These are phyloP conservation scores for Cercophora scortea DNA, from an alignment of 495 filamentous ascomycete species.

Conservation along the genomic window DNA sequence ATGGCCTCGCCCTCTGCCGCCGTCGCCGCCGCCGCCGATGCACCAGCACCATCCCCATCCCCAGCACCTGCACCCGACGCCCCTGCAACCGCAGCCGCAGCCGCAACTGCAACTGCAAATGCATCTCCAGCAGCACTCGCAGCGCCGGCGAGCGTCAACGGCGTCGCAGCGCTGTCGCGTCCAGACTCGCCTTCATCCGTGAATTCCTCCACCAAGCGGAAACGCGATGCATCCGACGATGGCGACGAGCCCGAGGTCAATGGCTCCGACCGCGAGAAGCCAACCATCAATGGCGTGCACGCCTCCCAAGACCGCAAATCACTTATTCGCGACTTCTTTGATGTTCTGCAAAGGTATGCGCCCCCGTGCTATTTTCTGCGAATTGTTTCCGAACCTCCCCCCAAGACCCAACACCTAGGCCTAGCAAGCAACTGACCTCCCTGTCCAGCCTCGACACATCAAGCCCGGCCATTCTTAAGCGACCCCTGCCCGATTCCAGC, in stretches of 20 bases:
- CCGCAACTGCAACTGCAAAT: too few relatives aligned
- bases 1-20: slow-evolving; percentile 38
- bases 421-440: slow-evolving; percentile 5
- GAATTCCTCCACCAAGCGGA: slow-evolving; percentile 44
- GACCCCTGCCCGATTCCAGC: slow-evolving; percentile 29
- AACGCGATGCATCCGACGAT: slow-evolving; percentile 44
- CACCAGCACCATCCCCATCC: not conserved
- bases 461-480: slow-evolving; percentile 34
- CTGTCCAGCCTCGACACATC: slow-evolving; percentile 31
- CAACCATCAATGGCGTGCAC: slow-evolving; percentile 19
- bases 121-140: not conserved
- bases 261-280: slow-evolving; percentile 17
- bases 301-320: slow-evolving; percentile 12
- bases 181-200: slow-evolving; percentile 30
- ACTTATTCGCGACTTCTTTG: slow-evolving; percentile 33
- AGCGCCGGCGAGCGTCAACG: slow-evolving; percentile 18
- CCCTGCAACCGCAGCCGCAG: too few relatives aligned
- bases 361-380: slow-evolving; percentile 2
- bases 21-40: slow-evolving; percentile 3
- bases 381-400: not conserved
- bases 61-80: not conserved
- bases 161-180: slow-evolving; percentile 29
- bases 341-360: slow-evolving; percentile 37
- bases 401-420: too few relatives aligned
- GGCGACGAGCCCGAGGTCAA: slow-evolving; percentile 18